A percentile compares a stretch with the other conserved stretches of the same genome.
phyloP scores from a whole-genome alignment of 2,329 filamentous ascomycete species.

The Cladobotryum mycophilum region DNA sequence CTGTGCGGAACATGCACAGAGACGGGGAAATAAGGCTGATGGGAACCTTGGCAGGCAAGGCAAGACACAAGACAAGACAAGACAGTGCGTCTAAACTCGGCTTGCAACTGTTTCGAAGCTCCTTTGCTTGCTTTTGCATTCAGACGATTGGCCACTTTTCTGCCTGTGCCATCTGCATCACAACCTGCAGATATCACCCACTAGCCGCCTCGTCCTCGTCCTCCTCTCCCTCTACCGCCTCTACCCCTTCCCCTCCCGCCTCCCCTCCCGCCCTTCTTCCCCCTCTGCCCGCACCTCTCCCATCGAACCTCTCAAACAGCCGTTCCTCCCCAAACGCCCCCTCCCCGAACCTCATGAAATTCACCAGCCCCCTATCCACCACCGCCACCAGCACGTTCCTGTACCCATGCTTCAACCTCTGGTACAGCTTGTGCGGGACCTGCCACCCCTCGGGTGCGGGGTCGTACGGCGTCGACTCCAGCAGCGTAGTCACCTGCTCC shows the following conservation, averaged over 20 bases:
- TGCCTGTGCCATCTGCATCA: too few relatives aligned
- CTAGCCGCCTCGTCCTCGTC: conserved; percentile 16
- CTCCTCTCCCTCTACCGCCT: conserved; percentile 22
- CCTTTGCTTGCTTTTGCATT: too few relatives aligned
- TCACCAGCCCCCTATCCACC: conserved; percentile 84
- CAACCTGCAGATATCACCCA: background rate
- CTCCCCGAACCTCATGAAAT: conserved; percentile 77
- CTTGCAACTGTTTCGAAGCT: too few relatives aligned
- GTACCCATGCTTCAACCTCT: conserved; percentile 75
- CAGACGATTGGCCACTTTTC: too few relatives aligned
- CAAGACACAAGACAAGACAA: too few relatives aligned
- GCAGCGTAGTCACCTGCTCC: conserved; percentile 61
- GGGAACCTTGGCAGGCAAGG: too few relatives aligned
- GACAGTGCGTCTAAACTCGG: too few relatives aligned
- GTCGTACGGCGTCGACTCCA: conserved; percentile 67
- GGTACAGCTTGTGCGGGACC: conserved; percentile 54
- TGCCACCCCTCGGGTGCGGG: conserved; percentile 41
- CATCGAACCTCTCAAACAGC: conserved; percentile 56
- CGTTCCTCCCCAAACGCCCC: conserved; percentile 71
- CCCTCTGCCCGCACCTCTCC: conserved; percentile 32
- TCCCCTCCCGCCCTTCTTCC: conserved; percentile 38
- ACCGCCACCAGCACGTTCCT: conserved; percentile 80
- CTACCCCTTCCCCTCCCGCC: conserved; percentile 31
- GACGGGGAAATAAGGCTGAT: too few relatives aligned
- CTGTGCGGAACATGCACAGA: too few relatives aligned